phyloP scores from a whole-genome alignment of 345 rosid species.

The Arabis alpina region DNA sequence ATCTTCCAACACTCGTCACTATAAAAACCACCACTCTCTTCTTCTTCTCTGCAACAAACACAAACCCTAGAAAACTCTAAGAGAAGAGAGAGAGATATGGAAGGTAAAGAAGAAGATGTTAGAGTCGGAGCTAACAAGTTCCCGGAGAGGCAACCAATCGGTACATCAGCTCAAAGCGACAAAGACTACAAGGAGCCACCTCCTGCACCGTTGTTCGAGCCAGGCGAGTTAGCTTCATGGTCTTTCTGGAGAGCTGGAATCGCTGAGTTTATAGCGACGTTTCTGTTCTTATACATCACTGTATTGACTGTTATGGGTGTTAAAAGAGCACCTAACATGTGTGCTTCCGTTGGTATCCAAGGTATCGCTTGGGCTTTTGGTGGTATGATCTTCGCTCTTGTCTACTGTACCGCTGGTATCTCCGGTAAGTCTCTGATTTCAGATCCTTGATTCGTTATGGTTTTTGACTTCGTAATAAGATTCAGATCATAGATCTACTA shows the following conservation, averaged over 20 bases:
- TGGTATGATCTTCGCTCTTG: slow-evolving; percentile 59
- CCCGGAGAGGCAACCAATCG: slow-evolving; percentile 55
- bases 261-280: slow-evolving; percentile 56
- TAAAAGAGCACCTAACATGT: slow-evolving; percentile 43
- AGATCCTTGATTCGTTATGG: background rate
- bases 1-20: slow-evolving; percentile 31
- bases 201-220: slow-evolving; percentile 52
- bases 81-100: slow-evolving; percentile 39
- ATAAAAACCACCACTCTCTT: slow-evolving; percentile 33
- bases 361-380: slow-evolving; percentile 60
- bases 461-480: background rate
- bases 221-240: slow-evolving; percentile 50
- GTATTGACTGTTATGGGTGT: slow-evolving; percentile 54
- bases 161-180: slow-evolving; percentile 53
- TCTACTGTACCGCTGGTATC: slow-evolving; percentile 57
- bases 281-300: slow-evolving; percentile 52
- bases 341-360: slow-evolving; percentile 56
- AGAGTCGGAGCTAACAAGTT: slow-evolving; percentile 57
- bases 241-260: slow-evolving; percentile 56
- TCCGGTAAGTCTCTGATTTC: slow-evolving; percentile 38
- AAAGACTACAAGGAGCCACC: slow-evolving; percentile 61
- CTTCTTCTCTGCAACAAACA: slow-evolving; percentile 29
- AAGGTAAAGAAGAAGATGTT: slow-evolving; percentile 58
- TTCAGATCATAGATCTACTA: background rate
- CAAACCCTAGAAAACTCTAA: slow-evolving; percentile 31